Evolutionary conservation across 345 rosid genomes (phyloP), one percentile per base, ranked within the genome.

Genomic region (Cardamine resedifolia): DNA sequence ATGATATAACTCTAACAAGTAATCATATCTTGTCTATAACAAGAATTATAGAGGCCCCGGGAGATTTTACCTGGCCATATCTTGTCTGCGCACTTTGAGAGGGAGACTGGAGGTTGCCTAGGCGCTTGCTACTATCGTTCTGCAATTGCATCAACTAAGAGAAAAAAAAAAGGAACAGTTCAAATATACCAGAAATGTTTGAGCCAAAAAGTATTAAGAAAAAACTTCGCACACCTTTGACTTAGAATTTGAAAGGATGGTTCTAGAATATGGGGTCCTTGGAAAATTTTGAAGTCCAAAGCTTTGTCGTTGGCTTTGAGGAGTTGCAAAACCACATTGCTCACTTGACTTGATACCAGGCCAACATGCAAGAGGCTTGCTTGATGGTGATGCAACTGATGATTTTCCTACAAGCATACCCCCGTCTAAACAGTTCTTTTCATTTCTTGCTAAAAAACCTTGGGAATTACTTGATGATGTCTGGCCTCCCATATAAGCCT

Each of bases 201-300:
- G 26, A 59, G 48, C 5, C 19, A 57, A 26, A 53, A 33, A 23
- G 52, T 31, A 52, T 34, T 10, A 21, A 12, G 41, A 34, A 72
- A 65, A 58, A 59, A 36, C 43, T 72, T 72, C 41, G 80, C 82
- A 65, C 68, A 88, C 98, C 96, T 73, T 81, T 52, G 92, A 83
- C 83, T 84, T 91, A 8, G 95, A 82, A 79, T 74, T 79, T 69
- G 96, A 87, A 61, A 75, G 81, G 53, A 83, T 82, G 62, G 81
- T 64, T 81, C 93, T 87, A 56, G 99, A 82, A 80, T 91, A 86
- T 49, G 99, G 99, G 26, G 96, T 87, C 72, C 90, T 85, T 16
- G 86, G 85, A 69, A 91, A 80, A 79, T 79, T 83, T 56, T 71
- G 90, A 79, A 83, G 83, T 77, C 87, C 86, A 56, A 70, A 67